Evolutionary conservation across 192 early-diverging fungal genomes (phyloP).

Genomic region (Backusella westeae): DNA sequence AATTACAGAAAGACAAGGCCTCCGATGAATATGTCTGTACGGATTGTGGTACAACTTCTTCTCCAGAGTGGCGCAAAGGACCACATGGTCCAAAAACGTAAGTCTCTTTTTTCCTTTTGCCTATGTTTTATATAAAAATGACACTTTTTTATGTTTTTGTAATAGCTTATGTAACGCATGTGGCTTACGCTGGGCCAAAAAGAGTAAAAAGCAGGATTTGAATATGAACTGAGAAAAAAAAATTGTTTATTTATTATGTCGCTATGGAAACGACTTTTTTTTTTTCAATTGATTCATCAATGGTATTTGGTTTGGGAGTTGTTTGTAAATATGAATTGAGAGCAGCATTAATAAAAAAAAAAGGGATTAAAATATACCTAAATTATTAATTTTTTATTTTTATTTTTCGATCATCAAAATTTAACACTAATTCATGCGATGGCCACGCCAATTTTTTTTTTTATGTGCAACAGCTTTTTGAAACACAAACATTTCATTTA

Average conservation of each 20-base stretch:
- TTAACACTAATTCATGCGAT: neutral
- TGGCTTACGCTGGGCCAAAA: slow-evolving; percentile 44
- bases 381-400: neutral
- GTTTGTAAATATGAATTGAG: neutral
- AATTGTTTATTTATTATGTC: neutral
- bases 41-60: slow-evolving; percentile 48
- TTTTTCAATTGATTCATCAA: neutral
- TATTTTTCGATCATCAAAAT: neutral
- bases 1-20: slow-evolving; percentile 41
- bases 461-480: neutral
- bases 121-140: slow-evolving; percentile 5
- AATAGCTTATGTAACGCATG: slow-evolving; percentile 47
- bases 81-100: slow-evolving; percentile 50
- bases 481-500: slow-evolving; percentile 9
- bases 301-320: neutral
- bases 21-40: slow-evolving; percentile 46
- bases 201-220: slow-evolving; percentile 28
- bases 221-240: slow-evolving; percentile 5
- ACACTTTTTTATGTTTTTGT: neutral
- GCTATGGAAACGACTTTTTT: neutral
- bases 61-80: slow-evolving; percentile 52
- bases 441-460: neutral
- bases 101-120: slow-evolving; percentile 5
- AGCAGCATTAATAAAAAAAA: neutral
- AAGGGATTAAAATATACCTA: neutral